A percentile compares a stretch with the other conserved stretches of the same genome.
Evolutionary conservation across 177 flowering plant species (phyloP).

Genomic region (Viscum album): DNA sequence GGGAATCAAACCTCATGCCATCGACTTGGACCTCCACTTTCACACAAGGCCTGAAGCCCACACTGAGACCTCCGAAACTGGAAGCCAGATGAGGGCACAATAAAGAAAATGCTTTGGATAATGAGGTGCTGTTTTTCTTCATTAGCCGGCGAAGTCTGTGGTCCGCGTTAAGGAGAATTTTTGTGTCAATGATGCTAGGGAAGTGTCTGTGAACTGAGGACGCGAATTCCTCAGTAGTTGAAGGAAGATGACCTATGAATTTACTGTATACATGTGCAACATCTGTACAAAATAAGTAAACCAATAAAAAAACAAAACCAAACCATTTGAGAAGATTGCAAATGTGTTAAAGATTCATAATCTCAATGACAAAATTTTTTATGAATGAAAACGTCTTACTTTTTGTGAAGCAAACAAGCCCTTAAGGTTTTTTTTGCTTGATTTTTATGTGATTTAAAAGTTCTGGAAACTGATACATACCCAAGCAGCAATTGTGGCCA

Average conservation of each 20-base stretch:
- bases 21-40: conserved; percentile 81
- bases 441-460: not conserved
- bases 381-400: no score
- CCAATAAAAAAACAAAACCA: not conserved
- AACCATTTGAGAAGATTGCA: no score
- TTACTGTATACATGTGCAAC: conserved; percentile 67
- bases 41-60: conserved; percentile 21
- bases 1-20: conserved; percentile 49
- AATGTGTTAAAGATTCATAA: not conserved
- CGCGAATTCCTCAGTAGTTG: conserved; percentile 53
- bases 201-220: conserved; percentile 47
- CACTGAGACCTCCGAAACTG: conserved; percentile 14
- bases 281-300: conserved; percentile 39
- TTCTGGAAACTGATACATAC: conserved; percentile 23
- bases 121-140: conserved; percentile 52
- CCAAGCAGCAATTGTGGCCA: conserved; percentile 92
- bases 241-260: conserved; percentile 75
- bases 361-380: not conserved
- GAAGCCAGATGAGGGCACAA: conserved; percentile 59
- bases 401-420: not conserved
- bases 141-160: conserved; percentile 27
- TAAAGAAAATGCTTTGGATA: conserved; percentile 58
- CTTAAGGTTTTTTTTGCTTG: not conserved
- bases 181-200: conserved; percentile 65
- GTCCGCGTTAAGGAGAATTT: conserved; percentile 49